Base-by-base conservation (phyloP, 495 filamentous ascomycete genomes). In the Daldinia vernicosa region DNA sequence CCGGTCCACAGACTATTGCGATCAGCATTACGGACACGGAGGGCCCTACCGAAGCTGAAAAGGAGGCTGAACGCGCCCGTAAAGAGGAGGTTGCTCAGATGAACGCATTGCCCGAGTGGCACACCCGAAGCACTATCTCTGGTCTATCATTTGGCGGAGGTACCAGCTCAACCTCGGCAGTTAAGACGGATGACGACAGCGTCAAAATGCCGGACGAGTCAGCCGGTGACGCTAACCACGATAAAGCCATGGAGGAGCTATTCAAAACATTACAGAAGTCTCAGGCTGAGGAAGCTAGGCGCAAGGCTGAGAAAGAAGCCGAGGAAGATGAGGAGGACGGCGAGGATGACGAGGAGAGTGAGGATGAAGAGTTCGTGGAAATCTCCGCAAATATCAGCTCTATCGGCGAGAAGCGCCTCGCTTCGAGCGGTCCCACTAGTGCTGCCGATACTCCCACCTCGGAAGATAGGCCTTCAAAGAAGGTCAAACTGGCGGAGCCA, bases 51-150 rank as follows among this genome's bases (percentile, higher is more conserved):
- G 92, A 93, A 32, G 89, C 87, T 4, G 92, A 96, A 67, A 85
- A 89, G 63, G 87, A 87, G 4, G 92, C 91, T 50, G 92, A 92
- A 72, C 84, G 86, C 37, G 86, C 86, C 51, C 85, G 90, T 60
- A 93, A 92, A 72, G 92, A 92, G 59, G 86, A 87, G 54, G 77
- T 95, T 66, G 90, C 91, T 52, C 85, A 87, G 70, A 92, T 97
- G 79, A 99, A 99, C 67, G 89, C 88, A 4, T 81, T 99, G 39
- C 95, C 95, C 0, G 84, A 89, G 11, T 98, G 96, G 93, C 94
- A 97, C 75, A 92, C 91, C 2, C 89, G 92, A 52, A 93, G 90
- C 51, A 97, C 95, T 1, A 92, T 99, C 45, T 76, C 72, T 19
- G 82, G 82, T n/a, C 71, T 81, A 66, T 83, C 72, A 32, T 81